phyloP scores from a whole-genome alignment of 805 yeast genomes.

The Aciculoconidium aculeatum region DNA sequence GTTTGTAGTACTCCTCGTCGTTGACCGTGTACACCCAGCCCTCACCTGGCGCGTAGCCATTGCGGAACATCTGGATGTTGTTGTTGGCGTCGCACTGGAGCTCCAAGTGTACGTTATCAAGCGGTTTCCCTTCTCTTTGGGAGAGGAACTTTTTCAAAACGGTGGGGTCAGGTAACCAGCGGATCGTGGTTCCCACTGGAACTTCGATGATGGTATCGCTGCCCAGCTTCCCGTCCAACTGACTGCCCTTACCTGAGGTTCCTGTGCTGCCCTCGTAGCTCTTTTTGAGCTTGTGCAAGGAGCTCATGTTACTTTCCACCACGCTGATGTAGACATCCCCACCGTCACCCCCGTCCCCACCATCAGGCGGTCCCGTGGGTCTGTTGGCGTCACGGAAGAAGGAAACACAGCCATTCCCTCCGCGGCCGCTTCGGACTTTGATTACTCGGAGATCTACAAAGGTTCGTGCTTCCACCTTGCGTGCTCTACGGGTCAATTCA shows the following conservation, averaged over 20 bases:
- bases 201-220: slow-evolving; percentile 74
- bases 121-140: slow-evolving; percentile 11
- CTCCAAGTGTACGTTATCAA: slow-evolving; percentile 22
- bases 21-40: slow-evolving; percentile 89
- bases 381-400: slow-evolving; percentile 83
- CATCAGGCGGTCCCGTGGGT: slow-evolving; percentile 91
- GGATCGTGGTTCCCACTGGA: slow-evolving; percentile 84
- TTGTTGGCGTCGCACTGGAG: slow-evolving; percentile 22
- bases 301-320: slow-evolving; percentile 53
- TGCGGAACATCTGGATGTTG: slow-evolving; percentile 57
- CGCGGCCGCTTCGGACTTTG: slow-evolving; percentile 67
- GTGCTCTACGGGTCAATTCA: slow-evolving; percentile 21
- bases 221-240: slow-evolving; percentile 84
- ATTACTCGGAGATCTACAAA: slow-evolving; percentile 62
- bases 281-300: slow-evolving; percentile 63
- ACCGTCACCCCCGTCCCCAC: slow-evolving; percentile 98
- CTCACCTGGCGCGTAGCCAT: slow-evolving; percentile 58
- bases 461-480: slow-evolving; percentile 31
- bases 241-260: slow-evolving; percentile 61
- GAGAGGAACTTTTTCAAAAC: slow-evolving; percentile 27
- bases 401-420: slow-evolving; percentile 85
- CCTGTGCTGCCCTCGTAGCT: slow-evolving; percentile 74
- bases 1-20: slow-evolving; percentile 62
- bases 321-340: slow-evolving; percentile 85
- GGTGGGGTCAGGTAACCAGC: slow-evolving; percentile 78